Conservation (phyloP, 305 asterid genomes). For the Solanum aculeatissimum region DNA sequence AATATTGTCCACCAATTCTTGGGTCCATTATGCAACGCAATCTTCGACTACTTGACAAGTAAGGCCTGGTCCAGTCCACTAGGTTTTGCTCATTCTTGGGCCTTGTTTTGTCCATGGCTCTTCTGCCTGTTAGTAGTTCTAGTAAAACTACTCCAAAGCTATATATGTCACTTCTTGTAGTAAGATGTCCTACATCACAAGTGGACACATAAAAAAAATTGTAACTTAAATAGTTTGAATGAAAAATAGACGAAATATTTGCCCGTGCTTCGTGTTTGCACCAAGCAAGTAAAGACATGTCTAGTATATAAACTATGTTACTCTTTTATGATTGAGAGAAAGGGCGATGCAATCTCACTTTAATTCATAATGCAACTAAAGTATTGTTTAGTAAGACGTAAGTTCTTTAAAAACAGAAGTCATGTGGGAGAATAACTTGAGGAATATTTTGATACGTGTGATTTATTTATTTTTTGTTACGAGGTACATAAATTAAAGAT, state of each 20-base stretch:
- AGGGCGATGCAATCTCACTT: not conserved
- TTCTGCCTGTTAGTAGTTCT: constrained; percentile 70
- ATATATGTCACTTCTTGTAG: constrained; percentile 81
- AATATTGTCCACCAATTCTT: constrained; percentile 69
- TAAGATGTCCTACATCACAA: constrained; percentile 58
- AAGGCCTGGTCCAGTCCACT: constrained; percentile 75
- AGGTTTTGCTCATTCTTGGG: constrained; percentile 59
- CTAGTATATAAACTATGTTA: not conserved
- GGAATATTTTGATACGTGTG: not conserved
- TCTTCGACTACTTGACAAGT: constrained; percentile 50
- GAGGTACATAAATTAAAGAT: not conserved
- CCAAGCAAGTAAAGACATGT: not conserved
- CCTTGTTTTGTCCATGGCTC: constrained; percentile 75
- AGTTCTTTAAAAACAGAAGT: not conserved
- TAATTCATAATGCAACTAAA: not conserved
- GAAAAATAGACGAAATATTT: not conserved
- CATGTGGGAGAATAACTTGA: not conserved
- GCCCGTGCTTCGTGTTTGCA: not conserved
- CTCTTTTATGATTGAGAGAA: not conserved
- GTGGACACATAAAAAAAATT: not conserved
- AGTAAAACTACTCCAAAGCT: constrained; percentile 88
- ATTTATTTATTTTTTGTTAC: not conserved
- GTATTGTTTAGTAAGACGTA: not conserved
- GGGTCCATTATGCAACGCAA: constrained; percentile 65
- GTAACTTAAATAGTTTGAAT: not conserved